Conservation (phyloP, 2,329 filamentous ascomycete species). For the Xylaria sp. region DNA sequence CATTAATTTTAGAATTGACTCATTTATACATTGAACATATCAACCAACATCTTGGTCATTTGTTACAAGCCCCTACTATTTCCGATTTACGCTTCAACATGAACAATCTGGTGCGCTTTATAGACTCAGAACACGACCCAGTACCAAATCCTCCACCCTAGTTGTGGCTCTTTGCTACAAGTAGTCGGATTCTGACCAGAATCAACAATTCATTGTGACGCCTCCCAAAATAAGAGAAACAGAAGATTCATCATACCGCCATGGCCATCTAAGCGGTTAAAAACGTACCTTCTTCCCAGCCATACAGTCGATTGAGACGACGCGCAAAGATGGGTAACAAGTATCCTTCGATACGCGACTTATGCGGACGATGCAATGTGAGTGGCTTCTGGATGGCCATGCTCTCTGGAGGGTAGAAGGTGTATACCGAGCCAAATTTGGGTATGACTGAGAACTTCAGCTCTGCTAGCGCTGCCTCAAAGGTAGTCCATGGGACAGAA, state of each 20-base stretch:
- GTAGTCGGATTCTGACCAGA: not conserved
- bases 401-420: constrained; percentile 49
- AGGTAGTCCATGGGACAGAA: constrained; percentile 51
- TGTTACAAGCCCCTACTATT: not conserved
- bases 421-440: constrained; percentile 52
- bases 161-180: not conserved
- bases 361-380: constrained; percentile 53
- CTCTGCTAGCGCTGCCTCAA: constrained; percentile 55
- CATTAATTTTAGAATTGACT: not conserved
- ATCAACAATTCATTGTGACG: not conserved
- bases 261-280: constrained; percentile 13
- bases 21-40: not conserved
- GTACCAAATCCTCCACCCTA: not conserved
- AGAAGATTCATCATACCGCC: not conserved
- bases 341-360: constrained; percentile 51
- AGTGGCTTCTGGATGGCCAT: constrained; percentile 46
- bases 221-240: not conserved
- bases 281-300: constrained; percentile 52
- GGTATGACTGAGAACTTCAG: constrained; percentile 51
- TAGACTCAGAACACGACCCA: not conserved
- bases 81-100: not conserved
- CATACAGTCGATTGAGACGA: constrained; percentile 51
- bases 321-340: constrained; percentile 44
- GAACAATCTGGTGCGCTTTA: not conserved
- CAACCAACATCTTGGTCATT: not conserved